Conservation (phyloP, 805 yeast species). For the Saccharomycopsis sp. region DNA sequence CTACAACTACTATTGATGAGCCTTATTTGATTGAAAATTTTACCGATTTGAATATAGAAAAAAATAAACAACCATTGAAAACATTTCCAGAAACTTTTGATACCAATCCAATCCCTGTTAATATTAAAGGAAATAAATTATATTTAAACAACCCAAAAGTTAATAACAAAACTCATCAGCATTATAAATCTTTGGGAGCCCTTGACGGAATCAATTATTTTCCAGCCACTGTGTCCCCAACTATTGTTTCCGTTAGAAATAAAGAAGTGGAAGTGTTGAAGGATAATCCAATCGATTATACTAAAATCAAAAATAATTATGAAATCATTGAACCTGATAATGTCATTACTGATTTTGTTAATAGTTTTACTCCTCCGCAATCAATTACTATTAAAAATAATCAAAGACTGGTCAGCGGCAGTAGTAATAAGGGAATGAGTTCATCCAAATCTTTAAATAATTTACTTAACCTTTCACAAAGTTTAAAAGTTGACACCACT, state of each 20-base stretch:
- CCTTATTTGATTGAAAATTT: constrained; percentile 3
- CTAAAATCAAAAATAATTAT: background rate
- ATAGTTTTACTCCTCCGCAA: background rate
- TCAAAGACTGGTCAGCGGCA: background rate
- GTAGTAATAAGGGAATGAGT: constrained; percentile 5
- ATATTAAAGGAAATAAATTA: constrained; percentile 15
- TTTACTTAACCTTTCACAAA: constrained; percentile 14
- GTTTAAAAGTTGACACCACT: constrained; percentile 8
- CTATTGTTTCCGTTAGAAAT: constrained; percentile 1
- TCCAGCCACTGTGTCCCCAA: constrained; percentile 11
- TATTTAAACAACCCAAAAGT: constrained; percentile 9
- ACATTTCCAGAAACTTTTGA: constrained; percentile 14
- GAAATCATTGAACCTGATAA: background rate
- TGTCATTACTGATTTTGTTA: background rate
- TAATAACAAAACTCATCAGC: constrained; percentile 2
- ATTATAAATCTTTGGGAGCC: background rate
- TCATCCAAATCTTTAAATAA: constrained; percentile 17
- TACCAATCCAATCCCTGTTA: constrained; percentile 17
- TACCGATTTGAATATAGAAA: background rate
- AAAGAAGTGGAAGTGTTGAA: no score
- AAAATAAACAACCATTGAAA: background rate
- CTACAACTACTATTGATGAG: background rate
- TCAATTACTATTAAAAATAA: background rate
- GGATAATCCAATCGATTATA: no score
- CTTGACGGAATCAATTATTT: no score